Base-by-base conservation (phyloP, 805 yeast genomes). In the Myxozyma vanderwaltii region DNA sequence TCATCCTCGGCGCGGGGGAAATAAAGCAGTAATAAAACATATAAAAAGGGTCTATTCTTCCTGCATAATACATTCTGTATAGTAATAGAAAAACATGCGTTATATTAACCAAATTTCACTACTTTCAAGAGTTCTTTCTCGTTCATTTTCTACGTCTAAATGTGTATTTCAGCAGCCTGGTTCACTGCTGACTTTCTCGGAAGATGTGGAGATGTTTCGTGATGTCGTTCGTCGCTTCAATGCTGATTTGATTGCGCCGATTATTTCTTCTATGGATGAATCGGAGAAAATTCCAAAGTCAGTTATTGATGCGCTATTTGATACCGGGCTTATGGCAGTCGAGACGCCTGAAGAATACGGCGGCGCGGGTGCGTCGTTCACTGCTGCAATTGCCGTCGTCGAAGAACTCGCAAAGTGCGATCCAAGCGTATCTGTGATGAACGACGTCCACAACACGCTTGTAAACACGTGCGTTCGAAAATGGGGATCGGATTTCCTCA, bases 291-390 rank as follows among this genome's bases (percentile, higher is more conserved):
- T 74, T 72, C 75, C 71, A 51, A 59, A 65, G 26, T 61, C 52
- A n/a, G 54, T 74, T 38, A 66, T 74, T 41, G 54, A 63, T 52
- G 73, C 67, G 24, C 65, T 74, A 68, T 74, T 74, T 46, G 79
- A 76, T 27, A 70, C 71, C 48, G 80, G 80, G 2, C 69, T 77
- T 13, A 76, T 76, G 80, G 80, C 75, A n/a, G 72, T 76, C 41
- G 80, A 76, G 65, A 76, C 79, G n/a, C 78, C 79, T 21, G 79
- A 76, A 63, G 77, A 77, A 64, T 67, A 69, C 23, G 80, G 80
- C 15, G 80, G 80, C 19, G 78, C 79, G 5, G 80, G 78, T 19
- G 80, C 79, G 15, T 68, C 74, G 33, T 76, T 76, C 67, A 76
- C 79, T 17, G 73, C 78, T 10, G 80, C 80, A 2, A 76, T 77